Conservation (phyloP, 805 yeast species). For the Metschnikowia sp. region DNA sequence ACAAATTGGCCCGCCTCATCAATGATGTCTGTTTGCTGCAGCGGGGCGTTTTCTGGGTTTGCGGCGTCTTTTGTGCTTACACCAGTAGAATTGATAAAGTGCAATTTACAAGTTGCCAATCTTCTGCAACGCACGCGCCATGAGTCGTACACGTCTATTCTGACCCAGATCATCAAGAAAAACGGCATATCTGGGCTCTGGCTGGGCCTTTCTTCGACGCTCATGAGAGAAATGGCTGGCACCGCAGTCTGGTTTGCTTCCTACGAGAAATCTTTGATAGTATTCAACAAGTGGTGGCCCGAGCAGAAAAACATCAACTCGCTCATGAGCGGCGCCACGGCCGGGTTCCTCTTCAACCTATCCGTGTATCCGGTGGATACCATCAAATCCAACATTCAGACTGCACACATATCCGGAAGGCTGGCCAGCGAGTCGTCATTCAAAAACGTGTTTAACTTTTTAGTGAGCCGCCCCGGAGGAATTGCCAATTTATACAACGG, state of each 20-base stretch:
- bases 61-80: conserved; percentile 80
- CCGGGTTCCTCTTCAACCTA: conserved; percentile 79
- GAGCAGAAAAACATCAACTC: conserved; percentile 43
- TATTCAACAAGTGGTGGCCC: conserved; percentile 28
- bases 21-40: conserved; percentile 32
- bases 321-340: conserved; percentile 76
- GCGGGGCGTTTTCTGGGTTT: conserved; percentile 84
- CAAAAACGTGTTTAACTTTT: conserved; percentile 29
- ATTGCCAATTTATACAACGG: conserved; percentile 77
- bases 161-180: conserved; percentile 37
- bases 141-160: conserved; percentile 31
- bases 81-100: conserved; percentile 89
- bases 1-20: conserved; percentile 6
- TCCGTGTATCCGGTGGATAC: conserved; percentile 89
- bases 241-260: conserved; percentile 94
- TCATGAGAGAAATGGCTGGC: conserved; percentile 81
- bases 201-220: conserved; percentile 83
- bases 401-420: conserved; percentile 34
- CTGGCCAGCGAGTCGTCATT: conserved; percentile 27
- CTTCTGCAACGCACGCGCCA: conserved; percentile 16
- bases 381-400: conserved; percentile 82
- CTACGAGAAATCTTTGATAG: conserved; percentile 54
- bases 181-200: conserved; percentile 74
- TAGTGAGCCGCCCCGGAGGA: conserved; percentile 48
- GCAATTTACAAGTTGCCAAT: conserved; percentile 72